These are phyloP conservation scores for Calonectria pteridis DNA, from an alignment of 2,329 filamentous ascomycete genomes.

Conservation along the genomic window DNA sequence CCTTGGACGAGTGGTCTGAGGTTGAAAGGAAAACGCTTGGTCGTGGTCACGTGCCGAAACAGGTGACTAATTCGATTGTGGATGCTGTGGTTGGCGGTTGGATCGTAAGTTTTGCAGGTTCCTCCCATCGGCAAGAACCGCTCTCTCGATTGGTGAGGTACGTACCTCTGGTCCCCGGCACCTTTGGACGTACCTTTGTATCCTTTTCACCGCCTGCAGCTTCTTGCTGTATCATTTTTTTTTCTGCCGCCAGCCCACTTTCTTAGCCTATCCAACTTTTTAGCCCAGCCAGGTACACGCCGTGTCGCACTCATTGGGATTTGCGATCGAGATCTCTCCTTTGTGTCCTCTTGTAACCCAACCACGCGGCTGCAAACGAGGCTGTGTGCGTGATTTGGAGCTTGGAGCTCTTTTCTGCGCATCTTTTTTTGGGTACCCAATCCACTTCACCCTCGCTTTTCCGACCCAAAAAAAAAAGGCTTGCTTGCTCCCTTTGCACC, in stretches of 20 bases:
- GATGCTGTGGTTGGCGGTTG: conserved; percentile 30
- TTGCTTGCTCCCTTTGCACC: background rate
- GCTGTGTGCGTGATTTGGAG: conserved; percentile 7
- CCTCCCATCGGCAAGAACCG: conserved; percentile 41
- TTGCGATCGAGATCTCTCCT: conserved; percentile 34
- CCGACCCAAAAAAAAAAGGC: background rate
- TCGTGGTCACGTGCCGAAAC: conserved; percentile 34
- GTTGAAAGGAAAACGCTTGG: conserved; percentile 47
- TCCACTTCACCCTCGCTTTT: background rate
- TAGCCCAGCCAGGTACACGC: conserved; percentile 38
- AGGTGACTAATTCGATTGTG: conserved; percentile 37
- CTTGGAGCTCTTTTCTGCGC: background rate
- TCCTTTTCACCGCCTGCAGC: conserved; percentile 36
- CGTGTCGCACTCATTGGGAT: conserved; percentile 37
- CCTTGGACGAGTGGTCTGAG: conserved; percentile 49
- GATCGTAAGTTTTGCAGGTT: conserved; percentile 18
- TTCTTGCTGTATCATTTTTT: conserved; percentile 37
- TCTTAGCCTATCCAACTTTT: conserved; percentile 35
- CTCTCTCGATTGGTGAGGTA: background rate
- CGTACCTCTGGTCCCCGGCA: background rate
- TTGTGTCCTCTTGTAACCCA: conserved; percentile 33
- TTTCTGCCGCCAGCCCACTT: conserved; percentile 48
- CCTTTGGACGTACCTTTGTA: background rate
- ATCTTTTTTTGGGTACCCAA: background rate
- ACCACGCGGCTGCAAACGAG: conserved; percentile 15